Evolutionary conservation across 2,329 filamentous ascomycete species (phyloP), one percentile per base, ranked within the genome.

Genomic region (Lasiodiplodia theobromae): DNA sequence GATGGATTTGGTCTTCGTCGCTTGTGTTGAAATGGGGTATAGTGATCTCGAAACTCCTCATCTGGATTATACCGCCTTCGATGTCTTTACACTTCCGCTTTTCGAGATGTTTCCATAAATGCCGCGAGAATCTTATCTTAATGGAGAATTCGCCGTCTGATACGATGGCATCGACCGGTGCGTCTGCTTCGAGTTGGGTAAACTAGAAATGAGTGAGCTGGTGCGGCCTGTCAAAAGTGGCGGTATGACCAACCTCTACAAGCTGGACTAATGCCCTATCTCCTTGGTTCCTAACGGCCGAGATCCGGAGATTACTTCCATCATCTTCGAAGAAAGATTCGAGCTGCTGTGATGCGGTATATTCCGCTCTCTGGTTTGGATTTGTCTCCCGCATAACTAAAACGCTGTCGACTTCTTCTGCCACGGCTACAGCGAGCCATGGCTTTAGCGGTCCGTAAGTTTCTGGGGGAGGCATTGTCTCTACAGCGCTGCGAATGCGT

Each of bases 231-330:
- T 51, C 16, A n/a, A 28, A 31, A 34, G 52, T 38, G 14, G 23
- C 12, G 31, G 8, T 21, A n/a, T 11, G 16, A 28, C 65, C 18
- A 31, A 71, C 77, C 74, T 77, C 28, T 14, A 73, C 56, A 25
- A 79, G 69, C 18, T 74, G 74, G 66, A 78, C 69, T 47, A 28
- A 52, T 49, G 71, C 67, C 44, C 65, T 47, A 23, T 70, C 67
- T 8, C 66, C 1, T 14, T 14, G 4, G 14, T 14, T 52, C 28
- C 68, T 64, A 12, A 71, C 67, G 40, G 72, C 70, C 53, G 70
- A 63, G 14, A 77, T 76, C 63, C 76, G 76, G 3, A 80, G 65
- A 47, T 74, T 75, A 60, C 75, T 78, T 40, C 77, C 77, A 72
- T 78, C 76, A 68, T 79, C 73, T 67, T 76, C 73, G 68, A 75